Conservation (phyloP, 2,329 filamentous ascomycete genomes). For the Alternaria sp. region DNA sequence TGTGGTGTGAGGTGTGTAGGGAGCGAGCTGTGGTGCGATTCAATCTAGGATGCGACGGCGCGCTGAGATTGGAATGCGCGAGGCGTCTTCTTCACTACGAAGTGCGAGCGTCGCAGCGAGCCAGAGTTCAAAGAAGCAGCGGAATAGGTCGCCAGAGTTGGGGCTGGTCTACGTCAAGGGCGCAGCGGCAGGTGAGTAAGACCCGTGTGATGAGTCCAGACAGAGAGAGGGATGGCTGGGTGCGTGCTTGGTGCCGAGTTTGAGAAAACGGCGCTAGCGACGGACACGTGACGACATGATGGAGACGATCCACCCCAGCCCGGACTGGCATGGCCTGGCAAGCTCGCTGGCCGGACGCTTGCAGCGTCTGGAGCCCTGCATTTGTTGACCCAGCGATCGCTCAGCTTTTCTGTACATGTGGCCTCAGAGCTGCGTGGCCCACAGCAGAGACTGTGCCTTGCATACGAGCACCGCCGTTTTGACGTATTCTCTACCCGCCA, state of each 20-base stretch:
- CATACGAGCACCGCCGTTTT: not conserved
- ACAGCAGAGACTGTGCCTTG: constrained; percentile 4
- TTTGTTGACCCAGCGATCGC: not conserved
- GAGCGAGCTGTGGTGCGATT: constrained; percentile 24
- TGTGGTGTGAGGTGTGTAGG: constrained; percentile 27
- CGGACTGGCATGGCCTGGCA: not conserved
- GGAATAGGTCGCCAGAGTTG: constrained; percentile 21
- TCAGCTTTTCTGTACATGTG: not conserved
- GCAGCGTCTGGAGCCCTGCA: not conserved
- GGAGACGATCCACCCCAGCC: not conserved
- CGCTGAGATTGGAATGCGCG: constrained; percentile 27
- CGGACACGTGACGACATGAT: constrained; percentile 20
- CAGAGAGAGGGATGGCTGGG: constrained; percentile 7
- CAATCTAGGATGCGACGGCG: constrained; percentile 34
- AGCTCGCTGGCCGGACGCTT: not conserved
- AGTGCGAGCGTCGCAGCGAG: constrained; percentile 26
- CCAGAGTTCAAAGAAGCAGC: constrained; percentile 29
- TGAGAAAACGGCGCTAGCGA: constrained; percentile 15
- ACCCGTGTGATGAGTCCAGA: constrained; percentile 12
- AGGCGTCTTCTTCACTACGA: constrained; percentile 27
- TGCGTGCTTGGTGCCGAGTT: constrained; percentile 19
- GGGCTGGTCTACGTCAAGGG: constrained; percentile 29
- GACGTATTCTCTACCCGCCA: not conserved
- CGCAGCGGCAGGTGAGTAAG: constrained; percentile 28
- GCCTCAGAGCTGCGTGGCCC: not conserved